phyloP scores from a whole-genome alignment of 306 rosid genomes.

The Dalbergia cochinchinensis region DNA sequence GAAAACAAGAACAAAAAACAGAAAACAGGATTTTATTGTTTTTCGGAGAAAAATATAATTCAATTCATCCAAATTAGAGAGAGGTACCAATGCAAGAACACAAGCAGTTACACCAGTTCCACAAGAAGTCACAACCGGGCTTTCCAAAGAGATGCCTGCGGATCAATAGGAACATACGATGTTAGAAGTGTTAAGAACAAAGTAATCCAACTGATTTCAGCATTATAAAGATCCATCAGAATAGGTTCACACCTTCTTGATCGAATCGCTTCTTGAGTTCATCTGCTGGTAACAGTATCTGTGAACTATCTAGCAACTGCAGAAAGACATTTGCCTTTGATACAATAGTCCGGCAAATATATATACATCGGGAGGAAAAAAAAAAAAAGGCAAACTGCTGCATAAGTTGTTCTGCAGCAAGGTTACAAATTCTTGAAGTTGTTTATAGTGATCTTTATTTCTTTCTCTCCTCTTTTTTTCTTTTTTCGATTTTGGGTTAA shows the following conservation, averaged over 20 bases:
- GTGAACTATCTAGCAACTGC: conserved; percentile 88
- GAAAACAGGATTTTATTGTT: background rate
- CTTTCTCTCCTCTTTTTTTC: too few relatives aligned
- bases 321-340: conserved; percentile 33
- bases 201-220: conserved; percentile 23
- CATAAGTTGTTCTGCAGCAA: background rate
- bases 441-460: background rate
- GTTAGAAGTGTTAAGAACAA: conserved; percentile 18
- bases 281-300: conserved; percentile 69
- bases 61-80: conserved; percentile 2
- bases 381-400: background rate
- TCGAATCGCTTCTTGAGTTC: conserved; percentile 78
- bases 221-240: background rate
- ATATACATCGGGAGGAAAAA: background rate
- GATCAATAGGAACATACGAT: conserved; percentile 1
- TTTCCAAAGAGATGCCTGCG: conserved; percentile 87
- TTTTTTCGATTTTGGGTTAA: background rate
- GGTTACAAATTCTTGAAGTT: background rate
- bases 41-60: conserved; percentile 5
- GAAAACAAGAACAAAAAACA: too few relatives aligned
- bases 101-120: conserved; percentile 98
- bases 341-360: conserved; percentile 13
- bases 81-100: conserved; percentile 84
- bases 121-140: conserved; percentile 78
- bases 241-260: conserved; percentile 61